A percentile compares a stretch with the other conserved stretches of the same genome.
Conservation (phyloP, 1,284 basidiomycete genomes). For the Moesziomyces antarcticus region DNA sequence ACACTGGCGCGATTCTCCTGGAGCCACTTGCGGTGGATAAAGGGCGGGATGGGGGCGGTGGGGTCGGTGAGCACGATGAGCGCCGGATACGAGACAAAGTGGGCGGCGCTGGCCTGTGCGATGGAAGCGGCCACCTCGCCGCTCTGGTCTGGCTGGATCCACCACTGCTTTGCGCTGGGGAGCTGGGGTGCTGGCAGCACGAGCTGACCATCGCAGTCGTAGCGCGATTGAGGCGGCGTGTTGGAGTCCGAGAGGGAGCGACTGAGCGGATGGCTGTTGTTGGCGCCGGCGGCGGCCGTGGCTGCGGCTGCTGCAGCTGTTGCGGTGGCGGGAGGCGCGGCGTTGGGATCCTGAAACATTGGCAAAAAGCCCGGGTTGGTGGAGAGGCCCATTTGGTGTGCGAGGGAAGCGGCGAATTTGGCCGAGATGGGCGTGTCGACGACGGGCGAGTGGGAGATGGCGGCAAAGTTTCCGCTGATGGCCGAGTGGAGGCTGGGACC, state of each 20-base stretch:
- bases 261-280: constrained; percentile 15
- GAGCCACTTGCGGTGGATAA: constrained; percentile 62
- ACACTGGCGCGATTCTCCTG: constrained; percentile 43
- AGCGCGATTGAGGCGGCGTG: constrained; percentile 26
- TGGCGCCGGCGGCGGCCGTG: not conserved
- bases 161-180: constrained; percentile 53
- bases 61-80: constrained; percentile 61
- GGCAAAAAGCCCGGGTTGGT: constrained; percentile 24
- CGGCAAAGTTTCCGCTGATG: constrained; percentile 39
- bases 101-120: constrained; percentile 56
- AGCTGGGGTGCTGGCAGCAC: constrained; percentile 31
- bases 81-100: constrained; percentile 60
- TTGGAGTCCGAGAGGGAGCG: constrained; percentile 29
- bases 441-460: constrained; percentile 36
- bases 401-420: constrained; percentile 43
- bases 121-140: constrained; percentile 48
- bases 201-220: constrained; percentile 39
- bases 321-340: not conserved
- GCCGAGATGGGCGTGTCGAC: constrained; percentile 44
- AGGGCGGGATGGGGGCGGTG: constrained; percentile 57
- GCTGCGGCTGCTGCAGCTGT: too few relatives aligned
- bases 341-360: constrained; percentile 15
- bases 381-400: constrained; percentile 36
- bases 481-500: constrained; percentile 55
- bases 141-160: constrained; percentile 43